A percentile compares a stretch with the other conserved stretches of the same genome.
Evolutionary conservation across 257 asterid species (phyloP).

Genomic region (Penstemon barbatus): DNA sequence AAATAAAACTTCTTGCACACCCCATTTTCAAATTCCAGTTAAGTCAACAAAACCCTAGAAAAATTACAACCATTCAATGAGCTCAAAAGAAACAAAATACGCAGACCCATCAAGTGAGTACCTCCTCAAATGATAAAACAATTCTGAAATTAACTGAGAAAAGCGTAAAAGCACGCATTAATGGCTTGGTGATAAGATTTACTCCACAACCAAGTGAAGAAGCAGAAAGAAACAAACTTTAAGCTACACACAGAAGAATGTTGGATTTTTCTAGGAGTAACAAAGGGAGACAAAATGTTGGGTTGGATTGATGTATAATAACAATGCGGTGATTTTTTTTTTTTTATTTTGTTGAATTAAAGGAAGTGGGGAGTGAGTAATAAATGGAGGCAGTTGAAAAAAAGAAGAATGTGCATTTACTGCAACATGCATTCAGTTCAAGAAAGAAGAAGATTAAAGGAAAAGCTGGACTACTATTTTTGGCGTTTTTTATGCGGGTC

Average conservation of each 20-base stretch:
- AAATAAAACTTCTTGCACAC: slow-evolving; percentile 27
- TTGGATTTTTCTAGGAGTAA: slow-evolving; percentile 19
- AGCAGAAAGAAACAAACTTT: slow-evolving; percentile 26
- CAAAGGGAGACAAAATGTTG: slow-evolving; percentile 29
- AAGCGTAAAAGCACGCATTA: neutral
- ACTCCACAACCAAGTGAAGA: slow-evolving; percentile 3
- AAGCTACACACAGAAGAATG: slow-evolving; percentile 26
- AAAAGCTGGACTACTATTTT: neutral
- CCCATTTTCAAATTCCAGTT: slow-evolving; percentile 42
- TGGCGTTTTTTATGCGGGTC: slow-evolving; percentile 4
- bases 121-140: slow-evolving; percentile 15
- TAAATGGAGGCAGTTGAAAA: slow-evolving; percentile 27
- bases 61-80: slow-evolving; percentile 17
- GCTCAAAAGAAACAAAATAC: neutral
- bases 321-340: neutral
- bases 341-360: neutral
- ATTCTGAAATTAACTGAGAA: neutral
- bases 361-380: neutral
- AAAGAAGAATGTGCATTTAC: slow-evolving; percentile 27
- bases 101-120: slow-evolving; percentile 8
- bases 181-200: slow-evolving; percentile 24
- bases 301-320: slow-evolving; percentile 10
- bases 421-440: slow-evolving; percentile 34
- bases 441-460: neutral
- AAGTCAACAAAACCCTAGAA: slow-evolving; percentile 32